Base-by-base conservation (phyloP, 2,329 filamentous ascomycete genomes). In the Penicillium sp. region DNA sequence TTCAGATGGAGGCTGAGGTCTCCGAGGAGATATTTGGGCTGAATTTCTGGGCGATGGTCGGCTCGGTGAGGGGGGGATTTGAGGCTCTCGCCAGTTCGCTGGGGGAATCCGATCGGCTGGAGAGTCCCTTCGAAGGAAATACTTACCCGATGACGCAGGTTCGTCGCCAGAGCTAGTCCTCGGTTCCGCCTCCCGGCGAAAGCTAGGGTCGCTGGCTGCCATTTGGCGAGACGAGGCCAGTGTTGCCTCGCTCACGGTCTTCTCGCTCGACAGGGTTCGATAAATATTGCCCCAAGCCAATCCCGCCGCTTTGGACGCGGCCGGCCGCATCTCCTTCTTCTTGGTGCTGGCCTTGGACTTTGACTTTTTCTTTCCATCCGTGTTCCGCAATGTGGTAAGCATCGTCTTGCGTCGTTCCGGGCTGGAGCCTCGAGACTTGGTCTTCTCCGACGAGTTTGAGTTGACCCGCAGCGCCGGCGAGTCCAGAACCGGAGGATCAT, bases 271-370 rank as follows among this genome's bases (percentile, higher is more conserved):
- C 0, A 67, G 60, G 11, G 70, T 53, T 6, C 66, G 69, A 34
- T 72, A 70, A 17, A 73, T 69, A 68, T 77, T 72, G 62, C 79
- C 67, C 85, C 86, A 89, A n/a, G 86, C 86, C 59, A 87, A 79
- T 3, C 85, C 85, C 2, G 86, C 86, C 3, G 86, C 86, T 67
- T 84, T 86, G 17, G 86, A 84, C 20, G 86, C 85, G 59, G 84
- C 83, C 39, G 82, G 80, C n/a, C 80, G 81, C 39, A 77, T 71
- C 35, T 79, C 77, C 50, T 75, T 79, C 54, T 78, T 75, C 34
- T 70, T 72, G 17, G 68, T 55, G 31, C 56, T 58, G 20, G 61
- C 54, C 68, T 84, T 79, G 47, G 60, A 28, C 48, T 80, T 77
- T 56, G 81, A 81, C 14, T 75, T 69, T 55, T 78, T 82, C 61